Evolutionary conservation across 2,329 filamentous ascomycete species (phyloP).

Genomic region (Penicillium frequentans): DNA sequence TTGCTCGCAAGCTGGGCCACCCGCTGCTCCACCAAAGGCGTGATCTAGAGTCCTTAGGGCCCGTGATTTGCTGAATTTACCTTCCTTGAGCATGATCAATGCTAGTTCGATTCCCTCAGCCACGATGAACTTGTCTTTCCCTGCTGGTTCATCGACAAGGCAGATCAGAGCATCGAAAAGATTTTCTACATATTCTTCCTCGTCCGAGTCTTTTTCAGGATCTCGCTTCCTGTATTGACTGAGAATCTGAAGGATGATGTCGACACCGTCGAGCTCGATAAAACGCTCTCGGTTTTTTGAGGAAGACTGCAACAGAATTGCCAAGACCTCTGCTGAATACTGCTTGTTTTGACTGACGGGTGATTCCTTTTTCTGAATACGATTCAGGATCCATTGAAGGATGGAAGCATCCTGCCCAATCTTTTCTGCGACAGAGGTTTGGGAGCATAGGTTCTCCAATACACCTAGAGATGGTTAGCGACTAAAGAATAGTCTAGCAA

Average conservation of each 20-base stretch:
- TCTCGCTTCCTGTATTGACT: conserved; percentile 84
- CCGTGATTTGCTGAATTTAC: conserved; percentile 75
- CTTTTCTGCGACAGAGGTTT: conserved; percentile 65
- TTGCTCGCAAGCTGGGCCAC: conserved; percentile 66
- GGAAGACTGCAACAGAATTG: conserved; percentile 81
- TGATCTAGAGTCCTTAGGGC: conserved; percentile 84
- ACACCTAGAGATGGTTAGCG: conserved; percentile 50
- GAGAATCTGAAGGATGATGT: conserved; percentile 77
- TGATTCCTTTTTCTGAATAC: conserved; percentile 69
- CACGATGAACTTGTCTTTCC: conserved; percentile 80
- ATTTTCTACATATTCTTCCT: conserved; percentile 95
- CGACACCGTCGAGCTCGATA: conserved; percentile 68
- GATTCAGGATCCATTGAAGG: conserved; percentile 72
- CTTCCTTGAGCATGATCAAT: conserved; percentile 87
- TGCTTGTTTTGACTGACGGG: conserved; percentile 86
- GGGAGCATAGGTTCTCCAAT: conserved; percentile 81
- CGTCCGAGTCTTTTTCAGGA: conserved; percentile 78
- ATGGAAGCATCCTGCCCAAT: conserved; percentile 70
- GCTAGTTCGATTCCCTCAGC: conserved; percentile 90
- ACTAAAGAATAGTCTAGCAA: background rate
- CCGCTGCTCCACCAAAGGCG: conserved; percentile 62
- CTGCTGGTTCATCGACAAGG: conserved; percentile 70
- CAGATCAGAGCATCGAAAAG: conserved; percentile 85
- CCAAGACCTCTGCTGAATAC: conserved; percentile 87
- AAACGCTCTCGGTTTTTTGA: conserved; percentile 64